Evolutionary conservation across 1,139 yeast genomes (phyloP).

Genomic region (Taphrina wiesneri): DNA sequence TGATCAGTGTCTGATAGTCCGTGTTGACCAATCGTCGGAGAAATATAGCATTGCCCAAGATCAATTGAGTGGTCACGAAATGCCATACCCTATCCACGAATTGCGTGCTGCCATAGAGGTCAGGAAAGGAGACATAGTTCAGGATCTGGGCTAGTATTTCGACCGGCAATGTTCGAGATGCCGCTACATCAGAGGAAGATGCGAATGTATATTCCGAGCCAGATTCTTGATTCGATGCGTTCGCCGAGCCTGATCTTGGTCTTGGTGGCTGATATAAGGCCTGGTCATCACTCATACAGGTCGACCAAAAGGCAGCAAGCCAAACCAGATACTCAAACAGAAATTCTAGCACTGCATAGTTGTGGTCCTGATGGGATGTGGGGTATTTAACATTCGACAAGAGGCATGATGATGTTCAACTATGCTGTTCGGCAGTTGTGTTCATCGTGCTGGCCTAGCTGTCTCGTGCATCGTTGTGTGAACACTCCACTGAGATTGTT

Average conservation of each 20-base stretch:
- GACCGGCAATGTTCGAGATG: background rate
- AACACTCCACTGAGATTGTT: too few species aligned
- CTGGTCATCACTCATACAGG: background rate
- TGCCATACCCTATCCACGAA: background rate
- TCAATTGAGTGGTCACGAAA: background rate
- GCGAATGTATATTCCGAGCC: background rate
- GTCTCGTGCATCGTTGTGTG: too few species aligned
- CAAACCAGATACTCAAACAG: background rate
- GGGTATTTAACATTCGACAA: too few species aligned
- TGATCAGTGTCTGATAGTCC: background rate
- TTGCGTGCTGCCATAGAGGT: background rate
- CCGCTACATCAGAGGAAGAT: background rate
- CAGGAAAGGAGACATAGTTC: conserved; percentile 4
- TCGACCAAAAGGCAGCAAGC: too few species aligned
- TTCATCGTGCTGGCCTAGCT: too few species aligned
- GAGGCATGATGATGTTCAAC: too few species aligned
- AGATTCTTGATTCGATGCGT: background rate
- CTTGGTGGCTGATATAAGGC: background rate
- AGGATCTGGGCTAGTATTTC: background rate
- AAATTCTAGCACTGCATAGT: too few species aligned
- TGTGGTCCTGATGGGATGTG: too few species aligned
- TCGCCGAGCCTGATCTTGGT: background rate
- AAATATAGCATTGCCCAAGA: background rate
- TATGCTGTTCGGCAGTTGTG: too few species aligned
- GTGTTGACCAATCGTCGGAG: background rate